Conservation (phyloP, 2,329 filamentous ascomycete genomes). For the Neofusicoccum sp. region DNA sequence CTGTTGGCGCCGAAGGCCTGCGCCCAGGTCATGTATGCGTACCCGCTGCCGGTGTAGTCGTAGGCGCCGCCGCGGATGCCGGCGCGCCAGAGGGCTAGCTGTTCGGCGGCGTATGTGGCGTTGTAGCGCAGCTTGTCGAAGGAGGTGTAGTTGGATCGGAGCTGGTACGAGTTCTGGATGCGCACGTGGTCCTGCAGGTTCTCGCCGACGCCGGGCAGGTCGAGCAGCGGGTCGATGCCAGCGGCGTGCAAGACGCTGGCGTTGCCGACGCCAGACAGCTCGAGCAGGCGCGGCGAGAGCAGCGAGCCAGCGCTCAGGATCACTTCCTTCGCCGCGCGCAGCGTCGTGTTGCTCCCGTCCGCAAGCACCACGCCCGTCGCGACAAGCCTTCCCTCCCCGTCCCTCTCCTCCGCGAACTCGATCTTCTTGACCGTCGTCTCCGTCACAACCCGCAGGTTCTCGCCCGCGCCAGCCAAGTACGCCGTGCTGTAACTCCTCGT, state of each 20-base stretch:
- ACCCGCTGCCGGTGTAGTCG: constrained; percentile 30
- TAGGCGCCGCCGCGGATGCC: constrained; percentile 28
- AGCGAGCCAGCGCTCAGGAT: constrained; percentile 55
- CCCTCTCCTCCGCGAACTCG: constrained; percentile 28
- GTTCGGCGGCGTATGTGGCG: constrained; percentile 36
- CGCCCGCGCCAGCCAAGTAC: constrained; percentile 43
- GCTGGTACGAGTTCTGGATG: constrained; percentile 28
- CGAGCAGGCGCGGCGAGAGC: constrained; percentile 64
- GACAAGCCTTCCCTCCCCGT: constrained; percentile 18
- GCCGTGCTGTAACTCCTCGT: constrained; percentile 50
- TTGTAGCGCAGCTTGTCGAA: constrained; percentile 34
- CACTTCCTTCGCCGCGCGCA: constrained; percentile 39
- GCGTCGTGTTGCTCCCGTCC: constrained; percentile 30
- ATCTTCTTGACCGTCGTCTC: constrained; percentile 41
- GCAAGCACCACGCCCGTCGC: constrained; percentile 34
- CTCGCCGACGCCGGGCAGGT: constrained; percentile 62
- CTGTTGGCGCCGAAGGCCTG: constrained; percentile 35
- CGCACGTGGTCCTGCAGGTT: constrained; percentile 60
- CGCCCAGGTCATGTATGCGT: constrained; percentile 45
- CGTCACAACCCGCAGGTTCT: constrained; percentile 44
- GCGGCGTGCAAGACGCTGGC: constrained; percentile 50
- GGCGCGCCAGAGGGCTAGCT: constrained; percentile 39
- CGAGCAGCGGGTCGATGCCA: constrained; percentile 53
- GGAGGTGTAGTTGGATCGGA: constrained; percentile 33
- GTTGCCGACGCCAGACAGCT: constrained; percentile 62